Percentiles rank a stretch among this genome's conserved stretches.
phyloP scores from a whole-genome alignment of 2,329 filamentous ascomycete genomes.

The Ascochyta clinopodiicola region DNA sequence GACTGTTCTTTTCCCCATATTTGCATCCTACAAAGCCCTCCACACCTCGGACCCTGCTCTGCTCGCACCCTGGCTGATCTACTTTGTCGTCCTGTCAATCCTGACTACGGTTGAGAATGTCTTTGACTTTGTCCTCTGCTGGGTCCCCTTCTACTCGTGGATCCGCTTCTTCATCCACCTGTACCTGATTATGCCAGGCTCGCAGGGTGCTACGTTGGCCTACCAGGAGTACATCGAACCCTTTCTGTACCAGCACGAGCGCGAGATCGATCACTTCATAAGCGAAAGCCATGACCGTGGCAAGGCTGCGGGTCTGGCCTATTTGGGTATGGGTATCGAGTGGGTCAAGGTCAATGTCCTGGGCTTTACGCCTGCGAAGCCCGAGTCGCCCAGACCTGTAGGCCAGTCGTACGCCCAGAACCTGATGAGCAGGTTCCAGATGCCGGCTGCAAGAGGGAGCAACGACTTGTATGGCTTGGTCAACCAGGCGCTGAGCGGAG shows the following conservation, averaged over 20 bases:
- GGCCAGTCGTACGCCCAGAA: conserved; percentile 74
- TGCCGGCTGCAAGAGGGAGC: conserved; percentile 72
- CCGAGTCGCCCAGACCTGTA: conserved; percentile 54
- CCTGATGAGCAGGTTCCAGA: conserved; percentile 83
- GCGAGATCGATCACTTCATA: conserved; percentile 89
- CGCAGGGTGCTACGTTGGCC: conserved; percentile 86
- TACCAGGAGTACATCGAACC: conserved; percentile 88
- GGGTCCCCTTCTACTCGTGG: conserved; percentile 95
- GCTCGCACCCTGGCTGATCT: conserved; percentile 97
- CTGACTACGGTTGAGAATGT: conserved; percentile 84
- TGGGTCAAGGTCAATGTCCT: conserved; percentile 76
- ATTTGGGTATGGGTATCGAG: conserved; percentile 55
- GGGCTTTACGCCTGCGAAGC: conserved; percentile 68
- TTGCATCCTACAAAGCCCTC: conserved; percentile 97
- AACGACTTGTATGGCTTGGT: conserved; percentile 80
- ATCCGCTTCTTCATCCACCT: conserved; percentile 84
- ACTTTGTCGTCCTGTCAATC: conserved; percentile 92
- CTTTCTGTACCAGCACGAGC: conserved; percentile 85
- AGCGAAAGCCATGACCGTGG: conserved; percentile 79
- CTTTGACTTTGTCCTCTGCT: conserved; percentile 84
- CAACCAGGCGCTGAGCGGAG: conserved; percentile 73
- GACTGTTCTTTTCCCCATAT: conserved; percentile 92
- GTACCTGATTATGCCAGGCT: conserved; percentile 96
- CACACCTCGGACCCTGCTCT: conserved; percentile 89
- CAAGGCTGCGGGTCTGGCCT: conserved; percentile 74